Evolutionary conservation across 805 yeast genomes (phyloP), one percentile per base, ranked within the genome.

Genomic region (Metschnikowia proteae): DNA sequence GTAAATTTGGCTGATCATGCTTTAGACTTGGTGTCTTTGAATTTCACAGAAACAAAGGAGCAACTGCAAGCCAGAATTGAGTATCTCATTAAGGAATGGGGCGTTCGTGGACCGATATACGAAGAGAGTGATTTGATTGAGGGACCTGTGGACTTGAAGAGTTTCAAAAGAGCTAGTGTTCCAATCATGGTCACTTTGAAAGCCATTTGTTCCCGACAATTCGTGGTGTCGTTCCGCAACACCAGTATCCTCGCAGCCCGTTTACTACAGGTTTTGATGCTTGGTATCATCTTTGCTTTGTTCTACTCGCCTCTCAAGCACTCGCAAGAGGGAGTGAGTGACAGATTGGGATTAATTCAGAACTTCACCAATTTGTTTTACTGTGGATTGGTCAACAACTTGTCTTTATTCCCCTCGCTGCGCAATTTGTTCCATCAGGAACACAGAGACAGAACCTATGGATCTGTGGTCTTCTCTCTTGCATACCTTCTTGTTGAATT

Each of bases 371-470:
- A 88, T 29, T 62, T 88, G 45, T 88, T 85, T 60, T 89, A 82
- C 62, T 82, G 83, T 42, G 96, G 96, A 0, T 79, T 88, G 76
- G 74, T 89, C 47, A 86, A 84, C 58, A 88, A 88, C 63, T 71
- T 88, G 60, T 79, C 91, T 1, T 74, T 86, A 11, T 89, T 84
- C 60, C 95, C 96, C 2, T 64, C 68, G 10, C 94, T 88, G 57
- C 71, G 91, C 52, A 77, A 83, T 55, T 78, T 83, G 39, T 89
- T 89, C 60, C 88, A 86, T 62, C 86, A 85, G 50, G 96, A 89
- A 58, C 82, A 81, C 56, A 78, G 77, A 51, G 96, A 88, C 60
- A 82, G 81, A 26, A 79, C 86, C 6, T 85, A 87, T 57, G 84
- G 86, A 0, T 74, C 81, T 2, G 59, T 72, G 2, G 82, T 88